A percentile compares a stretch with the other conserved stretches of the same genome.
These are phyloP conservation scores for Salix udensis DNA, from an alignment of 345 rosid species.

Conservation along the genomic window DNA sequence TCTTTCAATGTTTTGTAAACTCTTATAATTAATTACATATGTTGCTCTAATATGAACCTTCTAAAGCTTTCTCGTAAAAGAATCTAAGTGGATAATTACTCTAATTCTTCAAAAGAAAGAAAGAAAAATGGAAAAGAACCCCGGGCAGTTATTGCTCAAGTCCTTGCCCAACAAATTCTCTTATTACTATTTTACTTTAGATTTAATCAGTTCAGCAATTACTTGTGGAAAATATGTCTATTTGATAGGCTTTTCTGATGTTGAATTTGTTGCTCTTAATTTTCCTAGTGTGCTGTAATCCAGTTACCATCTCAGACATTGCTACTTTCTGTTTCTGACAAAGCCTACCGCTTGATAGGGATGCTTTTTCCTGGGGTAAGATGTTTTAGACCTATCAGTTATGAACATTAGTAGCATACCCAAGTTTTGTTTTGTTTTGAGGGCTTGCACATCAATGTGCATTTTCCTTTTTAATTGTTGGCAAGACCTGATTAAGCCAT, in stretches of 20 bases:
- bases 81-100: neutral
- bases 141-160: neutral
- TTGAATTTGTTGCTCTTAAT: conserved; percentile 1
- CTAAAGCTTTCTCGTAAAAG: neutral
- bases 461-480: neutral
- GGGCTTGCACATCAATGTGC: neutral
- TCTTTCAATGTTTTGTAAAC: neutral
- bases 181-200: neutral
- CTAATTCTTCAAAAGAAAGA: neutral
- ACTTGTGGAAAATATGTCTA: neutral
- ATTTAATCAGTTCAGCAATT: neutral
- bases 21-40: neutral
- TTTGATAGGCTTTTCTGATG: conserved; percentile 20
- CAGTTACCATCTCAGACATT: conserved; percentile 91
- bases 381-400: neutral
- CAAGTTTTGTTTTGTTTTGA: neutral
- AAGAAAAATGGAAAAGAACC: neutral
- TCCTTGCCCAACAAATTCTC: neutral
- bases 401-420: neutral
- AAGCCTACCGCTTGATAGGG: conserved; percentile 91
- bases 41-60: neutral
- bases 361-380: conserved; percentile 99
- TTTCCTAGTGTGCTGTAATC: conserved; percentile 84
- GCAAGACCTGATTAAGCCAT: neutral
- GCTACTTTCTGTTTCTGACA: conserved; percentile 90